phyloP scores from a whole-genome alignment of 1,139 yeast species.

The Sugiyamaella grinbergsii region DNA sequence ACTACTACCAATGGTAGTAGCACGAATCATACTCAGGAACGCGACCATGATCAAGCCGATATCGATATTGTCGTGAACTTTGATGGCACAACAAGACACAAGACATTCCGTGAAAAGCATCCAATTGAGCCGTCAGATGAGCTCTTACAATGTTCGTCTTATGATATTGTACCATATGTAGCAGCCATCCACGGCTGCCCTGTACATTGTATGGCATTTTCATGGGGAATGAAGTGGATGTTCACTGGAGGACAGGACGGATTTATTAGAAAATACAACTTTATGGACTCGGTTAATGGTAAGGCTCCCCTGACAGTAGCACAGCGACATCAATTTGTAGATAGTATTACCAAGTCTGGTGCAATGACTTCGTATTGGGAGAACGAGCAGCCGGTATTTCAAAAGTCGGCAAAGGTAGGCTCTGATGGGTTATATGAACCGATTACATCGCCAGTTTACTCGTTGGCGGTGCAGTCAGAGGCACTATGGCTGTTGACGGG shows the following conservation, averaged over 20 bases:
- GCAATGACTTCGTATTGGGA: constrained; percentile 89
- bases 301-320: constrained; percentile 86
- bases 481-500: constrained; percentile 89
- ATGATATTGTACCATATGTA: constrained; percentile 48
- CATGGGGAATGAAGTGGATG: constrained; percentile 83
- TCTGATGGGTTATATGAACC: constrained; percentile 47
- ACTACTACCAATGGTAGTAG: constrained; percentile 14
- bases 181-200: constrained; percentile 48
- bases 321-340: constrained; percentile 86
- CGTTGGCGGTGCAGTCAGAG: constrained; percentile 79
- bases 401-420: constrained; percentile 47
- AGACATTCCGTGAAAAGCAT: constrained; percentile 30
- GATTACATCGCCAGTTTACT: constrained; percentile 75
- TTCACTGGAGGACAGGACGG: constrained; percentile 98
- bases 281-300: constrained; percentile 85
- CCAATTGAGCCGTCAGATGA: constrained; percentile 30
- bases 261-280: constrained; percentile 84
- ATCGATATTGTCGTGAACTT: constrained; percentile 34
- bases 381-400: constrained; percentile 76
- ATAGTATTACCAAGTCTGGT: constrained; percentile 80
- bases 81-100: constrained; percentile 21
- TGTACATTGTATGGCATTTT: constrained; percentile 72
- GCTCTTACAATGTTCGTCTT: constrained; percentile 30
- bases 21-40: constrained; percentile 6
- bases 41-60: constrained; percentile 24